phyloP scores from a whole-genome alignment of 306 rosid species.

The Medicago lupulina region DNA sequence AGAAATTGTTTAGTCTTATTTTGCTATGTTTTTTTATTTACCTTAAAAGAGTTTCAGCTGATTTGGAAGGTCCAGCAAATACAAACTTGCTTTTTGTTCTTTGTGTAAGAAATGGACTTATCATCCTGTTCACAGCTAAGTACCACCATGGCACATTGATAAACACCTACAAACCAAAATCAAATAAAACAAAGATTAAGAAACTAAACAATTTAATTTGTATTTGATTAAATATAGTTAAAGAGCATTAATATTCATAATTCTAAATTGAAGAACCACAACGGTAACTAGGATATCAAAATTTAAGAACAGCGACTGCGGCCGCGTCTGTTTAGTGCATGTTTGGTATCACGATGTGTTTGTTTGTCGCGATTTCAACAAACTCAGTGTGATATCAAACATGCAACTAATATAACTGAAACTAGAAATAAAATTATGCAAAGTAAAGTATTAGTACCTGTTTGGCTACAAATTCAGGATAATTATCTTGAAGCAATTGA shows the following conservation, averaged over 20 bases:
- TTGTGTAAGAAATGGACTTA: slow-evolving; percentile 73
- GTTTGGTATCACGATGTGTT: no score
- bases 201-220: not conserved
- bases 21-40: not conserved
- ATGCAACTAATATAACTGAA: not conserved
- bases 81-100: slow-evolving; percentile 78
- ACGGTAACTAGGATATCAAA: no score
- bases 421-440: not conserved
- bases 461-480: slow-evolving; percentile 83
- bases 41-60: slow-evolving; percentile 4
- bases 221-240: not conserved
- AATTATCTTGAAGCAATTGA: slow-evolving; percentile 69
- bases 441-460: slow-evolving; percentile 51
- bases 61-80: slow-evolving; percentile 72
- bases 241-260: not conserved
- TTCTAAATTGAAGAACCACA: not conserved
- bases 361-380: no score
- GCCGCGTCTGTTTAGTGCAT: no score
- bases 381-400: not conserved
- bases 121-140: slow-evolving; percentile 69
- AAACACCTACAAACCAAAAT: slow-evolving; percentile 55
- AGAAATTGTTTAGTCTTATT: not conserved
- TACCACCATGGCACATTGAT: slow-evolving; percentile 93
- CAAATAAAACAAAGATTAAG: not conserved
- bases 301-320: no score